Conservation (phyloP, 169 alveolate species). For the Perkinsus olseni region DNA sequence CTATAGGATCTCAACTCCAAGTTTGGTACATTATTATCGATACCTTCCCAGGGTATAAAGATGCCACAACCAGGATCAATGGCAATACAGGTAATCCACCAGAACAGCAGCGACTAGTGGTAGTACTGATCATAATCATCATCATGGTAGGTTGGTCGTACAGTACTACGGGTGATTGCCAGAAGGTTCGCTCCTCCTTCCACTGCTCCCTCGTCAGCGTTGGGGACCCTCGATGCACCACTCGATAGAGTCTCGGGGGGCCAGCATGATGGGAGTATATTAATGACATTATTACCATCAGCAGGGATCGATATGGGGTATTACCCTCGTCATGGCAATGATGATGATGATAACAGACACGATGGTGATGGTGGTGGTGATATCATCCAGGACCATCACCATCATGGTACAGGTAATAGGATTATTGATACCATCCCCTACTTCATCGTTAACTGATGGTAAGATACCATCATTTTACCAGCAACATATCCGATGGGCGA, state of each 20-base stretch:
- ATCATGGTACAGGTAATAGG: not conserved
- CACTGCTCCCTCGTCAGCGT: no score
- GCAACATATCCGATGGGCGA: not conserved
- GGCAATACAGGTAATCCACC: not conserved
- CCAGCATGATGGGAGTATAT: no score
- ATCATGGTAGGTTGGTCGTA: not conserved
- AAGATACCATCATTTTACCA: not conserved
- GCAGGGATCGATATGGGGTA: no score
- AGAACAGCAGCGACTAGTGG: not conserved
- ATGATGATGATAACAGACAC: no score
- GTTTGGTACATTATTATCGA: not conserved
- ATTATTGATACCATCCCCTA: no score
- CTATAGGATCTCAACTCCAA: not conserved
- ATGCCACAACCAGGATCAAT: not conserved
- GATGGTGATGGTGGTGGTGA: no score
- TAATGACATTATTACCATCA: no score
- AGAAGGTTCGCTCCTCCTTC: no score
- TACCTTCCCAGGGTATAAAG: not conserved
- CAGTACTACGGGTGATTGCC: not conserved
- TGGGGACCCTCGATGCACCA: no score
- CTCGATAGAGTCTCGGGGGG: no score
- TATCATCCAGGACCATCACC: no score
- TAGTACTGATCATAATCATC: not conserved
- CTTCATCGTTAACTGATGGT: not conserved
- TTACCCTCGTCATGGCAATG: no score